A percentile compares a stretch with the other conserved stretches of the same genome.
Evolutionary conservation across 371 early-diverging fungal genomes (phyloP).

Genomic region (Rhizopus microsporus): DNA sequence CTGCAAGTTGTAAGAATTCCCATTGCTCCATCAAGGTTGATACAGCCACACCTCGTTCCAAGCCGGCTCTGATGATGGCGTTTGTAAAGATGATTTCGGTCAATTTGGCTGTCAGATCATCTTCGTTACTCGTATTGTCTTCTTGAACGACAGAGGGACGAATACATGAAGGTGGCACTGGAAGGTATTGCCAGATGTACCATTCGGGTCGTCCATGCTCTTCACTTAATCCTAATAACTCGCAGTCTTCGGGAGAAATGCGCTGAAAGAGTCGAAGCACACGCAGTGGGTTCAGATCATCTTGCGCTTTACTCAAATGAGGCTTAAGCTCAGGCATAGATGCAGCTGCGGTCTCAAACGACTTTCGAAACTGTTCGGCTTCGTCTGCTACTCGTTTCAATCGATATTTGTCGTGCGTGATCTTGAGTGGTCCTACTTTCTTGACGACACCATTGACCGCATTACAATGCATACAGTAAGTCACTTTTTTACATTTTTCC

Average conservation of each 20-base stretch:
- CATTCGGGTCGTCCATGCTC: conserved; percentile 86
- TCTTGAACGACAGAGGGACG: conserved; percentile 98
- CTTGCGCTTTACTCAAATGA: conserved; percentile 84
- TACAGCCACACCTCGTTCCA: conserved; percentile 83
- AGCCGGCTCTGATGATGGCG: conserved; percentile 80
- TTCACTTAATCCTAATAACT: conserved; percentile 91
- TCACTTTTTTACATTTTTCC: conserved; percentile 87
- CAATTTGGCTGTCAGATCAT: conserved; percentile 98
- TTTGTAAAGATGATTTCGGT: conserved; percentile 97
- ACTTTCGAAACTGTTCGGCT: conserved; percentile 69
- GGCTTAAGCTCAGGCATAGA: conserved; percentile 76
- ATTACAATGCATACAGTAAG: conserved; percentile 86
- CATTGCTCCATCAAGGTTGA: conserved; percentile 93
- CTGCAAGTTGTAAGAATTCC: conserved; percentile 97
- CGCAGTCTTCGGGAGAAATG: conserved; percentile 93
- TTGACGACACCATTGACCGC: conserved; percentile 91
- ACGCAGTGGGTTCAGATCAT: conserved; percentile 94
- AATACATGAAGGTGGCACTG: conserved; percentile 98
- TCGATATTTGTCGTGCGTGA: conserved; percentile 95
- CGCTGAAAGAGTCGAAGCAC: conserved; percentile 87
- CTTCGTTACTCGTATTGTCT: conserved; percentile 94
- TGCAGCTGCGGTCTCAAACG: conserved; percentile 74
- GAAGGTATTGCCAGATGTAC: conserved; percentile 91
- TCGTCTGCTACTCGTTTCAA: conserved; percentile 76
- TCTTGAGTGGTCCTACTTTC: conserved; percentile 95